Evolutionary conservation across 2,329 filamentous ascomycete species (phyloP).

Genomic region (Epicoccum sorghinum): DNA sequence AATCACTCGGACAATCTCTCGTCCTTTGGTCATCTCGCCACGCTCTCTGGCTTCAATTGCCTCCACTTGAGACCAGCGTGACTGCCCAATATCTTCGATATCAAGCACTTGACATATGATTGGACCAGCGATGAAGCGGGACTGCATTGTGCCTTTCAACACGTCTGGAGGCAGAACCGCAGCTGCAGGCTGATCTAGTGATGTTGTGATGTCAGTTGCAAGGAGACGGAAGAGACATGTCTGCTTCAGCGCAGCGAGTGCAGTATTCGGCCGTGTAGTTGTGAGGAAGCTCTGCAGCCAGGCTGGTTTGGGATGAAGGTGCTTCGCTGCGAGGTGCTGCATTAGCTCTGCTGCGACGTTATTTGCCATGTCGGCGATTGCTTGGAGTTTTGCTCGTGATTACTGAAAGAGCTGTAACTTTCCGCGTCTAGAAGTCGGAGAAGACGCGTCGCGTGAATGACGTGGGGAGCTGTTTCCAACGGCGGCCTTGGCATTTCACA

Average conservation of each 20-base stretch:
- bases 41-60: slow-evolving; percentile 74
- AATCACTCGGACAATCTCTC: slow-evolving; percentile 80
- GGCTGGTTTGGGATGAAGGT: slow-evolving; percentile 59
- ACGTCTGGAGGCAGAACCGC: slow-evolving; percentile 65
- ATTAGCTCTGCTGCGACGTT: slow-evolving; percentile 48
- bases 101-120: slow-evolving; percentile 83
- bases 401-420: not conserved
- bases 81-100: slow-evolving; percentile 79
- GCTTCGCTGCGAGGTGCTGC: slow-evolving; percentile 62
- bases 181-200: slow-evolving; percentile 52
- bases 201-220: slow-evolving; percentile 73
- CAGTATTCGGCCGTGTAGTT: slow-evolving; percentile 61
- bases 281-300: slow-evolving; percentile 71
- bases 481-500: slow-evolving; percentile 28
- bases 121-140: slow-evolving; percentile 64
- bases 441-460: slow-evolving; percentile 34
- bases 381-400: not conserved
- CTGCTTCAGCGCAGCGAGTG: slow-evolving; percentile 74
- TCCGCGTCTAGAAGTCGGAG: not conserved
- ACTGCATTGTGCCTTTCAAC: slow-evolving; percentile 61
- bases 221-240: slow-evolving; percentile 83
- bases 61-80: slow-evolving; percentile 87
- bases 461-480: slow-evolving; percentile 24
- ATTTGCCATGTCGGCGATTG: slow-evolving; percentile 30
- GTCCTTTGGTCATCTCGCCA: slow-evolving; percentile 75